phyloP scores from a whole-genome alignment of 2,329 filamentous ascomycete species.

The Xylariales sp. region DNA sequence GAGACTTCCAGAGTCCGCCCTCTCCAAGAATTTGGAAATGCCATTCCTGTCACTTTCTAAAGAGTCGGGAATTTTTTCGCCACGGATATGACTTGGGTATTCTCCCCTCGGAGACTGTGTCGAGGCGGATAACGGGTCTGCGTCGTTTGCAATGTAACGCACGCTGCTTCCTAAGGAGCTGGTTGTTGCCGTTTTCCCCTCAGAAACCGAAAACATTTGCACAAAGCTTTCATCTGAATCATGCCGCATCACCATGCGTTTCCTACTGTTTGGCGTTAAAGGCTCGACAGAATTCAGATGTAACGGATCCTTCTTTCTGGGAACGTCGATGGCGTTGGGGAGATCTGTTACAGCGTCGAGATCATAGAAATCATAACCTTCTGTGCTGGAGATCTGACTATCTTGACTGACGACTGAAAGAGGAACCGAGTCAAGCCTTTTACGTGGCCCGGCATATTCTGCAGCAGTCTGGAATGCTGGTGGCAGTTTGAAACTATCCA shows the following conservation, averaged over 20 bases:
- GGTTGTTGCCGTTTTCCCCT: conserved; percentile 33
- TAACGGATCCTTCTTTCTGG: conserved; percentile 33
- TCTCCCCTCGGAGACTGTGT: conserved; percentile 25
- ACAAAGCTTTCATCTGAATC: conserved; percentile 56
- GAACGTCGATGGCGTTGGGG: conserved; percentile 49
- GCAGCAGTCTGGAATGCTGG: conserved; percentile 33
- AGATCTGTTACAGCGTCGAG: conserved; percentile 41
- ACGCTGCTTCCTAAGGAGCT: conserved; percentile 24
- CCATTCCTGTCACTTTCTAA: conserved; percentile 14
- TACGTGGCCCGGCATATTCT: conserved; percentile 31
- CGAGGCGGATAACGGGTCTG: neutral
- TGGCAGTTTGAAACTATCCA: conserved; percentile 46
- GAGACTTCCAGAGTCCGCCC: conserved; percentile 18
- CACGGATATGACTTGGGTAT: conserved; percentile 42
- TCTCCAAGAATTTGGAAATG: conserved; percentile 10
- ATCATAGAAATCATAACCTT: conserved; percentile 65
- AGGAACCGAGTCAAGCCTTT: conserved; percentile 45
- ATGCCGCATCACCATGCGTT: conserved; percentile 33
- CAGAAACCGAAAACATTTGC: conserved; percentile 56
- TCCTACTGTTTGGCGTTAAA: conserved; percentile 24
- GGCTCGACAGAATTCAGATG: conserved; percentile 29
- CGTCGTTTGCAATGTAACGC: neutral
- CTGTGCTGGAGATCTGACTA: conserved; percentile 48
- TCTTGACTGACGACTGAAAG: conserved; percentile 47
- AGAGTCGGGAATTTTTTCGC: conserved; percentile 30